Conservation (phyloP, 2,329 filamentous ascomycete species). For the Ophiostoma quercus region DNA sequence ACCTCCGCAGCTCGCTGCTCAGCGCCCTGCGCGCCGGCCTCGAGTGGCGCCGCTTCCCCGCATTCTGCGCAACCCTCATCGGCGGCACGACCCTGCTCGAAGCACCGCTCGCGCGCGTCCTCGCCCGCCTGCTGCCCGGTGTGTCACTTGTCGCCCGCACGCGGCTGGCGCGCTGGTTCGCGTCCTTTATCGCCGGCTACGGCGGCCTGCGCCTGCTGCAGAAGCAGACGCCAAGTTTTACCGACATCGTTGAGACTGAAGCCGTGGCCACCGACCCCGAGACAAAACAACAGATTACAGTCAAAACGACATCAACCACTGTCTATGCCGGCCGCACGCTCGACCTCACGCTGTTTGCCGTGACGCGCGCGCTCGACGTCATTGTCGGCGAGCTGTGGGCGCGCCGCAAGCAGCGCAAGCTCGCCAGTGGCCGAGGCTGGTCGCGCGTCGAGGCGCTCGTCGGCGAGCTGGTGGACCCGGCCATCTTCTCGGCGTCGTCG, state of each 20-base stretch:
- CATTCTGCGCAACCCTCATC: slow-evolving; percentile 57
- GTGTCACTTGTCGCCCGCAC: slow-evolving; percentile 31
- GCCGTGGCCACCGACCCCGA: not conserved
- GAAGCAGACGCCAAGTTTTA: slow-evolving; percentile 43
- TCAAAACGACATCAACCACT: not conserved
- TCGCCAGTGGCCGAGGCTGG: slow-evolving; percentile 42
- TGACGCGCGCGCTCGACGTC: slow-evolving; percentile 66
- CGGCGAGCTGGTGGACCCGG: slow-evolving; percentile 54
- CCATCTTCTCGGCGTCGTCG: slow-evolving; percentile 65
- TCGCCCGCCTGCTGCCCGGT: slow-evolving; percentile 29
- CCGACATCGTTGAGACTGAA: slow-evolving; percentile 33
- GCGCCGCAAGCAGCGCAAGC: slow-evolving; percentile 42
- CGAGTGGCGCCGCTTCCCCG: slow-evolving; percentile 53
- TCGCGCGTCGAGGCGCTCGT: slow-evolving; percentile 41
- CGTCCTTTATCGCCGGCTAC: slow-evolving; percentile 55
- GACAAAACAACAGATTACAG: not conserved
- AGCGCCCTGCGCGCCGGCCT: slow-evolving; percentile 48
- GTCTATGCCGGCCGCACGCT: slow-evolving; percentile 64
- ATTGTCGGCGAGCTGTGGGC: slow-evolving; percentile 62
- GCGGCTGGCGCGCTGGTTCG: slow-evolving; percentile 53
- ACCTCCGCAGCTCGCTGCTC: slow-evolving; percentile 31
- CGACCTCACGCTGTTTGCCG: slow-evolving; percentile 75
- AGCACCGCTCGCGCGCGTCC: slow-evolving; percentile 33
- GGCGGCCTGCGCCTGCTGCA: slow-evolving; percentile 54
- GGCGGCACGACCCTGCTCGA: slow-evolving; percentile 52